phyloP scores from a whole-genome alignment of 2,329 filamentous ascomycete species.

The Phialophora tarda region DNA sequence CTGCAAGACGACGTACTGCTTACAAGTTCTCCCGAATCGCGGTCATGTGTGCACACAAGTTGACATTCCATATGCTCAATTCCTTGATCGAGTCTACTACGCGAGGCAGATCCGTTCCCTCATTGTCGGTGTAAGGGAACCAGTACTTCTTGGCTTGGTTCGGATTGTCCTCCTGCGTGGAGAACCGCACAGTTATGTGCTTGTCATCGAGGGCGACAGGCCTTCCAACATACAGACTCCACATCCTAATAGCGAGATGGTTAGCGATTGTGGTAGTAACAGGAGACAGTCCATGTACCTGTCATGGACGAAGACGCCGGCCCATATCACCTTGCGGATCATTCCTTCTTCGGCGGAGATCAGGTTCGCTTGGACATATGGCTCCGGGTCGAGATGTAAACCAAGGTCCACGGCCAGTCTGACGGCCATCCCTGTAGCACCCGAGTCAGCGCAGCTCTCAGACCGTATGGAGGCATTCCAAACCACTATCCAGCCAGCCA shows the following conservation, averaged over 20 bases:
- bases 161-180: not conserved
- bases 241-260: constrained; percentile 30
- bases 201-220: constrained; percentile 36
- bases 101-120: constrained; percentile 12
- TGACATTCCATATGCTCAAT: constrained; percentile 26
- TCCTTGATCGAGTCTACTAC: constrained; percentile 27
- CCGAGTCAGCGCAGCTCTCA: constrained; percentile 1
- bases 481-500: constrained; percentile 41
- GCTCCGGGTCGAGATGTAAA: constrained; percentile 30
- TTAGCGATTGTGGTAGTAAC: not conserved
- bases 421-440: constrained; percentile 34
- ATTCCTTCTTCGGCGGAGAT: constrained; percentile 25
- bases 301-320: constrained; percentile 30
- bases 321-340: constrained; percentile 30
- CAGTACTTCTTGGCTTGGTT: constrained; percentile 20
- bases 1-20: not conserved
- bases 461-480: not conserved
- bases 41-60: constrained; percentile 36
- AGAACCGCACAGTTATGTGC: constrained; percentile 33
- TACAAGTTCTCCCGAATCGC: constrained; percentile 36
- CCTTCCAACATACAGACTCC: constrained; percentile 38
- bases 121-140: constrained; percentile 26
- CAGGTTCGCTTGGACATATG: constrained; percentile 25
- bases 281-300: constrained; percentile 13
- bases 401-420: constrained; percentile 35